A percentile compares a stretch with the other conserved stretches of the same genome.
Conservation (phyloP, 495 filamentous ascomycete genomes). For the Neurospora sp. region DNA sequence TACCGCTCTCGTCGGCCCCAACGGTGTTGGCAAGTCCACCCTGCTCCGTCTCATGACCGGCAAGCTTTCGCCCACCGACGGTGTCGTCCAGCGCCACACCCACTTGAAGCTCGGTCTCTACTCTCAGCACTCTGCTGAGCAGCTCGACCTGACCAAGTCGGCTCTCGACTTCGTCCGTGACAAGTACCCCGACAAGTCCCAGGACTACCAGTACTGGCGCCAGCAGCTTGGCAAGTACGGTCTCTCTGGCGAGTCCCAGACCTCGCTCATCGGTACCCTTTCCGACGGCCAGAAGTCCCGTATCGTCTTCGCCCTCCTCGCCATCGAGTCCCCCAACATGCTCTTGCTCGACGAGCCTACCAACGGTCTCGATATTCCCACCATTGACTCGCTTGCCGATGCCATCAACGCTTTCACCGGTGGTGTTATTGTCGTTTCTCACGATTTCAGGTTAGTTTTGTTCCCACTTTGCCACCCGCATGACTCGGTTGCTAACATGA, state of each 20-base stretch:
- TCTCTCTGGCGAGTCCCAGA: constrained; percentile 84
- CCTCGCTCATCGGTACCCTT: constrained; percentile 91
- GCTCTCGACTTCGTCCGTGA: constrained; percentile 95
- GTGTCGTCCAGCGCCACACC: constrained; percentile 80
- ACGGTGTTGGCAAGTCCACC: constrained; percentile 99
- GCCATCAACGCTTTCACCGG: constrained; percentile 94
- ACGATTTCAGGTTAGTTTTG: constrained; percentile 81
- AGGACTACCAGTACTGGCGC: constrained; percentile 99
- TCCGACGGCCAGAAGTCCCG: constrained; percentile 96
- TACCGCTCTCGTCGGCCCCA: constrained; percentile 93
- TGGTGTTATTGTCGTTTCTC: constrained; percentile 94
- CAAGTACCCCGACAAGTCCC: constrained; percentile 77
- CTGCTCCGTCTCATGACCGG: constrained; percentile 95
- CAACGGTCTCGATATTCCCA: constrained; percentile 98
- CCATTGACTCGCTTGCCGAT: constrained; percentile 94
- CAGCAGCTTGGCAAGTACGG: constrained; percentile 95
- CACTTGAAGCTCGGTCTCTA: constrained; percentile 98
- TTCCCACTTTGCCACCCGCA: background rate
- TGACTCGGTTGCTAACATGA: background rate
- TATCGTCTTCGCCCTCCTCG: constrained; percentile 94
- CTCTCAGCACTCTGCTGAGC: constrained; percentile 95
- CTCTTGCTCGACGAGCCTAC: constrained; percentile 95
- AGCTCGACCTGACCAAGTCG: constrained; percentile 96
- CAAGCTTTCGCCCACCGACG: constrained; percentile 76
- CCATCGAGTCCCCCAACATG: constrained; percentile 97